Evolutionary conservation across 164 flowering plant genomes (phyloP), one percentile per base, ranked within the genome.

Genomic region (Echeveria elegans): DNA sequence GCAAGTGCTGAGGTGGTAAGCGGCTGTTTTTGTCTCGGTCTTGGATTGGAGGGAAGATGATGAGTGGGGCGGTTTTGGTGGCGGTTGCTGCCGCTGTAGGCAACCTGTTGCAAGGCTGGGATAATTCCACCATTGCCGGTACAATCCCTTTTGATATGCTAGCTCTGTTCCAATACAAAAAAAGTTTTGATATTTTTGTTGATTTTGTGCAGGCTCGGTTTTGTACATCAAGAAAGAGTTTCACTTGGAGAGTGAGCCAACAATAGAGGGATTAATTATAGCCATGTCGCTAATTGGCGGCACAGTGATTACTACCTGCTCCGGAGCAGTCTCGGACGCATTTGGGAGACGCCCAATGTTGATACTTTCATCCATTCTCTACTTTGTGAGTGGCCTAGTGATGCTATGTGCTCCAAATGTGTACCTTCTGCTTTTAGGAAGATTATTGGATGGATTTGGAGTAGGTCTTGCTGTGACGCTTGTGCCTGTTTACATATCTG

Each of bases 111-210:
- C 99, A 95, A 80, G 97, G 99, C 79, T 92, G 96, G 97, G 99
- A 95, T 67, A 90, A 88, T 78, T 96, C 97, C 30, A 88, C 97
- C 14, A 90, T 95, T 66, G 99, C 97, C 38, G 97, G 99, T 92
- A 77, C 7, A 2, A 34, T 34, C 37, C 6, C 37, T 3, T 11
- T 15, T 40, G 5, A 43, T 12, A 43, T 12, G 5, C 47, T 43
- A 3, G 4, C 19, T 43, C 18, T 43, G 16, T 43, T 43, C 5
- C 4, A 43, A 11, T 40, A 11, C 11, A 40, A 7, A n/a, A 19
- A n/a, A 48, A 15, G 32, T 21, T 29, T 66, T 5, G 52, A 24
- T 43, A 24, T 15, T 47, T 28, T 30, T 30, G 18, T 7, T 18
- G 12, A 23, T 30, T 16, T 19, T 65, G 58, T 60, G 53, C 52